Evolutionary conservation across 352 stramenopile species (phyloP).

Genomic region (Phytophthora cryptogea): DNA sequence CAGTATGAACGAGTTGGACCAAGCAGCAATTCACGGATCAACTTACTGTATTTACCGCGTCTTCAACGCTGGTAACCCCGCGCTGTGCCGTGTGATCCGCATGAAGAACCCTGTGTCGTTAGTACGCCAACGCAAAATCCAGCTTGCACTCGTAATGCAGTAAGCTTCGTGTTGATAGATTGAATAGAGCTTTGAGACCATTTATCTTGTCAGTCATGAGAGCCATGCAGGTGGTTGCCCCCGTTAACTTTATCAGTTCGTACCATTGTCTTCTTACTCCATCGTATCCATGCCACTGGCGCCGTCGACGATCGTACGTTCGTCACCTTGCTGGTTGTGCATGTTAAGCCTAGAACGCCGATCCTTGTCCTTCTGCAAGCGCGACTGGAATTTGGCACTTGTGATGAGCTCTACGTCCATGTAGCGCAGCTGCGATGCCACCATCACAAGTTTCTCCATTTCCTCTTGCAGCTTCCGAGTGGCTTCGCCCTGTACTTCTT

Average conservation of each 20-base stretch:
- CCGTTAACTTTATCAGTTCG: slow-evolving; percentile 4
- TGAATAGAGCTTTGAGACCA: slow-evolving; percentile 14
- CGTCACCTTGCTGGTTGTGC: slow-evolving; percentile 54
- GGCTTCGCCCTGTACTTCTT: slow-evolving; percentile 46
- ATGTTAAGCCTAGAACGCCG: slow-evolving; percentile 53
- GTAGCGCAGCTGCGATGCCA: slow-evolving; percentile 68
- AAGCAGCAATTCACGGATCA: slow-evolving; percentile 76
- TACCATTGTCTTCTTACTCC: slow-evolving; percentile 34
- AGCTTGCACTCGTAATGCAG: slow-evolving; percentile 83
- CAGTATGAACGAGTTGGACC: slow-evolving; percentile 89
- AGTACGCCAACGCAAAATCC: slow-evolving; percentile 82
- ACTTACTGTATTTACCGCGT: slow-evolving; percentile 87
- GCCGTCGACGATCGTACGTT: slow-evolving; percentile 40
- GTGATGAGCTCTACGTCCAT: slow-evolving; percentile 86
- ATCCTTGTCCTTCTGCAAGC: slow-evolving; percentile 79
- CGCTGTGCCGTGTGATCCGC: slow-evolving; percentile 75
- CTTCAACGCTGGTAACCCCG: slow-evolving; percentile 78
- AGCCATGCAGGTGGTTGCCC: neutral
- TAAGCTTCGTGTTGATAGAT: slow-evolving; percentile 29
- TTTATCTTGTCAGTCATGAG: slow-evolving; percentile 16
- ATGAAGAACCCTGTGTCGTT: slow-evolving; percentile 86
- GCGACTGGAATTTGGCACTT: slow-evolving; percentile 78
- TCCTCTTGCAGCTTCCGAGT: slow-evolving; percentile 65
- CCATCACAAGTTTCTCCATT: slow-evolving; percentile 74
- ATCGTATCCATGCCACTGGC: slow-evolving; percentile 59